phyloP scores from a whole-genome alignment of 371 early-diverging fungal species.

The Lichtheimia corymbifera region DNA sequence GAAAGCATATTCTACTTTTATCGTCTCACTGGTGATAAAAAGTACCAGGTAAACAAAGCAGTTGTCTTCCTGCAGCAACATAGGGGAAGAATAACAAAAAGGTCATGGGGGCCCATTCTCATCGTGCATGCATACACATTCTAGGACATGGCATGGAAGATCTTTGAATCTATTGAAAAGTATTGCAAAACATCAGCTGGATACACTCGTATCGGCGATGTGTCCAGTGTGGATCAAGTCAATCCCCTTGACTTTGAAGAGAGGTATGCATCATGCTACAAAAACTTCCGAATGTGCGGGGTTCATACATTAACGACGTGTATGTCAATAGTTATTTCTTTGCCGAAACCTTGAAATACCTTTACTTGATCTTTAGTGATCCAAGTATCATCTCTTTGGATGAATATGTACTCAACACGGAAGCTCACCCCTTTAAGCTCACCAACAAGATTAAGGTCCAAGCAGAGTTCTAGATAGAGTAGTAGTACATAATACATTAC shows the following conservation, averaged over 20 bases:
- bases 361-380: constrained; percentile 82
- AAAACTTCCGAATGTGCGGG: not conserved
- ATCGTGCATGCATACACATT: no score
- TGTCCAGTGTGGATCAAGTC: constrained; percentile 31
- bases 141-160: constrained; percentile 68
- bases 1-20: constrained; percentile 66
- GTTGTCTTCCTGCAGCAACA: no score
- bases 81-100: no score
- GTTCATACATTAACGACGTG: not conserved
- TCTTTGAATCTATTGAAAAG: constrained; percentile 68
- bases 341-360: constrained; percentile 91
- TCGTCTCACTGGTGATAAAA: constrained; percentile 70
- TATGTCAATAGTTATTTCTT: constrained; percentile 69
- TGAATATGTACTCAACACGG: constrained; percentile 78
- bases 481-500: no score
- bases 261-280: constrained; percentile 27
- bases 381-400: constrained; percentile 65
- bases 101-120: no score
- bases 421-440: constrained; percentile 74
- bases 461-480: constrained; percentile 12
- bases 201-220: constrained; percentile 63
- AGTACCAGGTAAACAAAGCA: constrained; percentile 49
- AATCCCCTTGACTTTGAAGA: constrained; percentile 36
- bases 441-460: constrained; percentile 31
- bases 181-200: constrained; percentile 62